phyloP scores from a whole-genome alignment of 2,329 filamentous ascomycete genomes.

The Monilinia polystroma region DNA sequence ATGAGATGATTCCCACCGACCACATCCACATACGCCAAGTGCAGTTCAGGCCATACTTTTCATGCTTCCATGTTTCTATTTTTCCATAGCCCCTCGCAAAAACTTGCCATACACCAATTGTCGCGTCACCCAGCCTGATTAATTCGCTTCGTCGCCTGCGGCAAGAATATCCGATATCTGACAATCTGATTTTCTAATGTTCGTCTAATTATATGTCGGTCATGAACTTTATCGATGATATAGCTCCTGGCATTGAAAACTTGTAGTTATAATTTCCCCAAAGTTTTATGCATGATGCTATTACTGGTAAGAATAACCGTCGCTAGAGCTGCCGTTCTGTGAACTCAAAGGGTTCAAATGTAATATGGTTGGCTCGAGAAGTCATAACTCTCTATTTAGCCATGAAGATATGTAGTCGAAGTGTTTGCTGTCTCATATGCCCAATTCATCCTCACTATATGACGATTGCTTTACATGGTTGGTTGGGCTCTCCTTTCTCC shows the following conservation, averaged over 20 bases:
- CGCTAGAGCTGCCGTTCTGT: not conserved
- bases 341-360: not conserved
- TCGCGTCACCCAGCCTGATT: not conserved
- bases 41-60: not conserved
- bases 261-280: not conserved
- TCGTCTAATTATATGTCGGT: not conserved
- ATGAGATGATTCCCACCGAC: not conserved
- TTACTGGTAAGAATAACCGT: not conserved
- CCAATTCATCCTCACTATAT: slow-evolving; percentile 38
- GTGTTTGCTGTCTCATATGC: slow-evolving; percentile 30
- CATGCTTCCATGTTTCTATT: not conserved
- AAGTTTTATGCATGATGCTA: not conserved
- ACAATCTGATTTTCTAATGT: not conserved
- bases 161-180: not conserved
- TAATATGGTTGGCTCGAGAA: not conserved
- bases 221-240: not conserved
- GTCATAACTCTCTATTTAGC: not conserved
- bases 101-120: not conserved
- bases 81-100: not conserved
- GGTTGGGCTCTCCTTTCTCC: not conserved
- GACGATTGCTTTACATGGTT: not conserved
- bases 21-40: not conserved
- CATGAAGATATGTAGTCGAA: not conserved
- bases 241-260: slow-evolving; percentile 6
- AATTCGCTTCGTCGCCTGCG: too few species aligned